Conservation (phyloP, 139 green algal genomes). For the Tetraselmis chui region DNA sequence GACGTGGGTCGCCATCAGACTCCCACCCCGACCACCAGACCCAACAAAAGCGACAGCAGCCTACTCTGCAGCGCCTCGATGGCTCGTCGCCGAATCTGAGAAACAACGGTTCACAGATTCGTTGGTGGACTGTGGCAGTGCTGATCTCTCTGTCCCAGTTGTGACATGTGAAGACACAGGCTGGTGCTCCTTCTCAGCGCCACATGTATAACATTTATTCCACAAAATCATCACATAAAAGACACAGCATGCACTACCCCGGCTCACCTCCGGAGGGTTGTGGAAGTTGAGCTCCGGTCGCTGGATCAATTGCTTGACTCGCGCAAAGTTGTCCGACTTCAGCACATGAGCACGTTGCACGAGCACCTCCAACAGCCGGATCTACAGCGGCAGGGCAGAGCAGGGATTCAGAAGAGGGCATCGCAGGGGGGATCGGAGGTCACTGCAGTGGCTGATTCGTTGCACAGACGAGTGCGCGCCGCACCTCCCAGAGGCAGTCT, state of each 20-base stretch:
- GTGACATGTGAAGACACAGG: no score
- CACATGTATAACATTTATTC: no score
- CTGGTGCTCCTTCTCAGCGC: no score
- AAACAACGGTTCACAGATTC: no score
- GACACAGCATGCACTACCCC: no score
- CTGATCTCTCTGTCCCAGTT: no score
- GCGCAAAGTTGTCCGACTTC: background rate
- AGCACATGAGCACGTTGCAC: background rate
- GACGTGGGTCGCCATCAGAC: no score
- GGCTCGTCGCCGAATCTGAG: background rate
- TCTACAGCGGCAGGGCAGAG: background rate
- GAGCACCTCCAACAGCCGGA: background rate
- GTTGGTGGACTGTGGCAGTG: no score
- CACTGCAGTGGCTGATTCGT: no score
- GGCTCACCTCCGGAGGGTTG: background rate
- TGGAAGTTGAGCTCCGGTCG: background rate
- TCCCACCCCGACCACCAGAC: background rate
- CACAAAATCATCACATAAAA: no score
- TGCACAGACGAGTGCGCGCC: no score
- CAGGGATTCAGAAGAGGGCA: background rate
- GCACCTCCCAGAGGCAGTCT: background rate
- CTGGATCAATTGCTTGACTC: background rate
- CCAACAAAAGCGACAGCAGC: background rate
- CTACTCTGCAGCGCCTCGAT: background rate
- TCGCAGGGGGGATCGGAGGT: background rate